These are phyloP conservation scores for Tulasnella sp. DNA, from an alignment of 768 basidiomycete species.

Conservation along the genomic window DNA sequence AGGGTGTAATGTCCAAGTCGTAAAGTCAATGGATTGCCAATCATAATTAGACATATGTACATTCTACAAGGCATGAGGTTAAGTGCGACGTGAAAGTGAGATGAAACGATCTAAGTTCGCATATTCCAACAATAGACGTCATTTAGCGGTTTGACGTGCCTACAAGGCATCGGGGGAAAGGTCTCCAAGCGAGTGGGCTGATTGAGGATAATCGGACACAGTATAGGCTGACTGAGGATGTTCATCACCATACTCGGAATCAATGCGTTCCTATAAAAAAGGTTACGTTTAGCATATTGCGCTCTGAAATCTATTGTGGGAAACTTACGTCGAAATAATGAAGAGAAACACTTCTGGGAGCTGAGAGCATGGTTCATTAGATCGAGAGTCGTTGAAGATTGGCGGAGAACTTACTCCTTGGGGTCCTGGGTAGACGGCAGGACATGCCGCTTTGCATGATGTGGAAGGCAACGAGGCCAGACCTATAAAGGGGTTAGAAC, in stretches of 20 bases:
- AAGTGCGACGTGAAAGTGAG: not conserved
- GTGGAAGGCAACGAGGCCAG: slow-evolving; percentile 84
- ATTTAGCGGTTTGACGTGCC: not conserved
- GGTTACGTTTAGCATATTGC: not conserved
- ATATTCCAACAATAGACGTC: not conserved
- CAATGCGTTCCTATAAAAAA: slow-evolving; percentile 61
- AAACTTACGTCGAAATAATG: slow-evolving; percentile 89
- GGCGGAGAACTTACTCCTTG: slow-evolving; percentile 63
- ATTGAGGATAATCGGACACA: slow-evolving; percentile 50
- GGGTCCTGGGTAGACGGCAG: slow-evolving; percentile 90
- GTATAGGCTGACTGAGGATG: slow-evolving; percentile 55
- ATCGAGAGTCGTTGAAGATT: not conserved
- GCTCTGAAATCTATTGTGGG: slow-evolving; percentile 21
- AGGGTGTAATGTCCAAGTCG: not conserved
- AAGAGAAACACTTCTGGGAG: slow-evolving; percentile 77
- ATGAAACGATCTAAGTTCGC: not conserved
- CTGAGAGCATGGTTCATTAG: slow-evolving; percentile 42
- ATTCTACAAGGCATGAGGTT: not conserved
- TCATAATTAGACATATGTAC: not conserved
- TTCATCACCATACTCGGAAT: slow-evolving; percentile 77
- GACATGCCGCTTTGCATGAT: slow-evolving; percentile 86
- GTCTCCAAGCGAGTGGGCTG: slow-evolving; percentile 60
- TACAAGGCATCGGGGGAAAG: slow-evolving; percentile 69
- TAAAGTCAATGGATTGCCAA: not conserved
- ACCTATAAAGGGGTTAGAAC: slow-evolving; percentile 46